These are phyloP conservation scores for Leccinum fallax DNA, from an alignment of 1,284 basidiomycete species.

Conservation along the genomic window DNA sequence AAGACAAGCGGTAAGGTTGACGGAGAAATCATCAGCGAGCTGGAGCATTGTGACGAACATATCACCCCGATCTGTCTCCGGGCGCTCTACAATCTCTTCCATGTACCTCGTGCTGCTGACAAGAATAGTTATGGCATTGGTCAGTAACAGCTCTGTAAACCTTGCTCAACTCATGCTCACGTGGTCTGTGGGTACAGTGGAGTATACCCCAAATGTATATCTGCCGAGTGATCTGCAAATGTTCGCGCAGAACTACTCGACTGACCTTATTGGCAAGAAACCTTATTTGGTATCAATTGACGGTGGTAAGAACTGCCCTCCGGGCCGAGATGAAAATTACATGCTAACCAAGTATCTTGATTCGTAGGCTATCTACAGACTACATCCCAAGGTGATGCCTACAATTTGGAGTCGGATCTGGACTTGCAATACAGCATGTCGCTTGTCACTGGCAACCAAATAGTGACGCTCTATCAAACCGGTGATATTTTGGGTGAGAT, in stretches of 20 bases:
- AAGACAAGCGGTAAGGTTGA: constrained; percentile 38
- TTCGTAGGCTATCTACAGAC: constrained; percentile 35
- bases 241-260: constrained; percentile 43
- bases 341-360: background rate
- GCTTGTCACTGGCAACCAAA: constrained; percentile 42
- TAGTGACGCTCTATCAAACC: constrained; percentile 48
- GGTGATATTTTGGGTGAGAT: constrained; percentile 44
- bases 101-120: constrained; percentile 40
- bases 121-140: constrained; percentile 55
- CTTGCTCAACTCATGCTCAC: background rate
- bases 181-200: constrained; percentile 35
- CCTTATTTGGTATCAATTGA: constrained; percentile 46
- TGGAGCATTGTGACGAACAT: constrained; percentile 42
- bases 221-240: constrained; percentile 46
- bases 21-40: constrained; percentile 14
- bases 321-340: background rate
- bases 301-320: constrained; percentile 38
- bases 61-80: constrained; percentile 50
- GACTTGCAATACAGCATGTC: constrained; percentile 55
- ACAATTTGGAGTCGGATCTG: constrained; percentile 56
- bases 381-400: constrained; percentile 35
- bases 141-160: constrained; percentile 18
- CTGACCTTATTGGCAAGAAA: constrained; percentile 36
- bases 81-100: constrained; percentile 47
- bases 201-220: constrained; percentile 51